Evolutionary conservation across 257 asterid genomes (phyloP), one percentile per base, ranked within the genome.

Genomic region (Solanum corneliomulleri): DNA sequence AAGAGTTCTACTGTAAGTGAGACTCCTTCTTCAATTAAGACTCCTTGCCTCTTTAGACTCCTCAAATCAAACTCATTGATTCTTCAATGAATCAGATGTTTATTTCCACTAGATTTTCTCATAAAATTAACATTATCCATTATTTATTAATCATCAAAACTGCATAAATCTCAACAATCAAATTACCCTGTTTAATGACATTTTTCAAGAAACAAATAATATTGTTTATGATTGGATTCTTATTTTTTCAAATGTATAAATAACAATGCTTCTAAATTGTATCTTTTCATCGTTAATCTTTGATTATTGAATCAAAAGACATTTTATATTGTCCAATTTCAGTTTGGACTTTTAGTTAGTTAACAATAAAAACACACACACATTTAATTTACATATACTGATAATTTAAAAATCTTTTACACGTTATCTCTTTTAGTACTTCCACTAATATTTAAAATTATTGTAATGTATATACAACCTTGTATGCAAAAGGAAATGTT

Each of bases 401-500:
- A 69, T 16, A 69, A 69, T 29, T 69, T 31, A 10, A 69, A 69
- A 69, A 69, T 29, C 41, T 69, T 69, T 11, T 69, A 29, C 23
- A 31, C 76, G 31, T 29, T 14, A 69, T 68, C 74, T 66, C 1
- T 66, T 1, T 52, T 52, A 16, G n/a, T 25, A 20, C n/a, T 56
- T 62, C 3, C 37, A 62, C 6, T 77, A 41, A 3, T 56, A n/a
- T 33, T 8, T 23, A 35, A 20, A 45, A 58, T 52, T 75, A 37
- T 29, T 85, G 77, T 21, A 21, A 7, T 60, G 4, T 52, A 74
- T 85, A 85, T 64, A 44, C 92, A 94, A 97, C 95, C 95, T 13
- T 88, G 52, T 82, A 85, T 23, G 9, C 90, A 92, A 0, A 90
- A 89, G 47, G 98, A 92, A 88, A 91, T 93, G 91, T n/a, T 93